Percentiles rank a stretch among this genome's conserved stretches.
phyloP scores from a whole-genome alignment of 2,329 filamentous ascomycete genomes.

The Penicillium sp. region DNA sequence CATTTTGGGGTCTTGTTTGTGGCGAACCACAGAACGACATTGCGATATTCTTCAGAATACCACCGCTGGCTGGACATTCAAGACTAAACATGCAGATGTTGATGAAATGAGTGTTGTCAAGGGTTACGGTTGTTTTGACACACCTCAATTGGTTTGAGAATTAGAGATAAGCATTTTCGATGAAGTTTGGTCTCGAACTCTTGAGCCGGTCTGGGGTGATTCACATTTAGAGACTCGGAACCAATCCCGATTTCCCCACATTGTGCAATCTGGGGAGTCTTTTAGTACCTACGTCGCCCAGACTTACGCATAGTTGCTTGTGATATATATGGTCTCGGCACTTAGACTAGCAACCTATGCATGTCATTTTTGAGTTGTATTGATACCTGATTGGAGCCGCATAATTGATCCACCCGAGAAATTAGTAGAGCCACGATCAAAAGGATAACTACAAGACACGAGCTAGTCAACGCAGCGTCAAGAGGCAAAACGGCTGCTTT shows the following conservation, averaged over 20 bases:
- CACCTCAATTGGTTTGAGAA: conserved; percentile 33
- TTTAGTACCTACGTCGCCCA: neutral
- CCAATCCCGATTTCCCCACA: neutral
- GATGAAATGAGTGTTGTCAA: conserved; percentile 52
- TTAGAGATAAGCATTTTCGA: no score
- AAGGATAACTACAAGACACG: no score
- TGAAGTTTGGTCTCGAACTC: neutral
- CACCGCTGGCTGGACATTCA: conserved; percentile 45
- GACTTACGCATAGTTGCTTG: neutral
- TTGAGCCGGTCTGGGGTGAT: no score
- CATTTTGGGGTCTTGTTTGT: conserved; percentile 43
- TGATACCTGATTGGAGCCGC: no score
- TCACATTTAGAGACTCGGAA: neutral
- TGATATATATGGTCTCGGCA: no score
- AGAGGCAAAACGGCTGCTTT: no score
- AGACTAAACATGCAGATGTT: conserved; percentile 43
- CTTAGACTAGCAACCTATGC: no score
- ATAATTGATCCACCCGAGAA: no score
- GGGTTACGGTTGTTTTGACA: conserved; percentile 50
- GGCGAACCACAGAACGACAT: conserved; percentile 22
- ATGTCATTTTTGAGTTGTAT: no score
- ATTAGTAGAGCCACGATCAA: no score
- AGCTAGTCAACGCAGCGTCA: no score
- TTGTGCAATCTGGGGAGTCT: neutral
- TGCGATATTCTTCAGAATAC: conserved; percentile 36